phyloP scores from a whole-genome alignment of 2,329 filamentous ascomycete genomes.

The Zymoseptoria tritici region DNA sequence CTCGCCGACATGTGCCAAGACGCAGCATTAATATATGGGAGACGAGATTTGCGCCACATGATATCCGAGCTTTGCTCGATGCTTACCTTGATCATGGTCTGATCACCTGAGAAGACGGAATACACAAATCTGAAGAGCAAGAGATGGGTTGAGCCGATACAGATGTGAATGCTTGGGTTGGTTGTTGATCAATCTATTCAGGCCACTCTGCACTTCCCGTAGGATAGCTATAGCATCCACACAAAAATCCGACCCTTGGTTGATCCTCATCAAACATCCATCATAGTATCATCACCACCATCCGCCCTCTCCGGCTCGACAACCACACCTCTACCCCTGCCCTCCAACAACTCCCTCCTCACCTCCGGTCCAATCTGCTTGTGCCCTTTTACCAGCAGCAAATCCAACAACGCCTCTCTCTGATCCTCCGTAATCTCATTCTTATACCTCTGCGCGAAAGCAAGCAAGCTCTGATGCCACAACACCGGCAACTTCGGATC shows the following conservation, averaged over 20 bases:
- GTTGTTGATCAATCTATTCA: too few species aligned
- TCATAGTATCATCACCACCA: slow-evolving; percentile 85
- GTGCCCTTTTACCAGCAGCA: slow-evolving; percentile 78
- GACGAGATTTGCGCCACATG: too few species aligned
- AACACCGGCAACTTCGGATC: slow-evolving; percentile 66
- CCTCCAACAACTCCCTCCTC: slow-evolving; percentile 77
- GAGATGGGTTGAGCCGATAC: too few species aligned
- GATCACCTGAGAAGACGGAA: too few species aligned
- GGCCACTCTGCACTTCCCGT: too few species aligned
- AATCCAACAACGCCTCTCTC: slow-evolving; percentile 79
- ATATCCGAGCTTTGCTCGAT: too few species aligned
- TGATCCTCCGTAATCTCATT: slow-evolving; percentile 96
- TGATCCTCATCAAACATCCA: slow-evolving; percentile 35
- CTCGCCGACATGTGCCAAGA: too few species aligned
- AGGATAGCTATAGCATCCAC: not conserved
- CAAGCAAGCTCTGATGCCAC: slow-evolving; percentile 89
- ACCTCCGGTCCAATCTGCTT: slow-evolving; percentile 86
- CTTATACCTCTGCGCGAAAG: slow-evolving; percentile 88
- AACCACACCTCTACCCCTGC: slow-evolving; percentile 72
- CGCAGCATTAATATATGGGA: too few species aligned
- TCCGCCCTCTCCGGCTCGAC: slow-evolving; percentile 50
- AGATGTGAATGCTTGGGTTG: too few species aligned
- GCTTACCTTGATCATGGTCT: too few species aligned
- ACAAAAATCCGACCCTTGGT: too few species aligned
- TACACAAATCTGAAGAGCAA: too few species aligned